Evolutionary conservation across 108 stramenopile species (phyloP), one percentile per base, ranked within the genome.

Genomic region (Conticribra weissflogii): DNA sequence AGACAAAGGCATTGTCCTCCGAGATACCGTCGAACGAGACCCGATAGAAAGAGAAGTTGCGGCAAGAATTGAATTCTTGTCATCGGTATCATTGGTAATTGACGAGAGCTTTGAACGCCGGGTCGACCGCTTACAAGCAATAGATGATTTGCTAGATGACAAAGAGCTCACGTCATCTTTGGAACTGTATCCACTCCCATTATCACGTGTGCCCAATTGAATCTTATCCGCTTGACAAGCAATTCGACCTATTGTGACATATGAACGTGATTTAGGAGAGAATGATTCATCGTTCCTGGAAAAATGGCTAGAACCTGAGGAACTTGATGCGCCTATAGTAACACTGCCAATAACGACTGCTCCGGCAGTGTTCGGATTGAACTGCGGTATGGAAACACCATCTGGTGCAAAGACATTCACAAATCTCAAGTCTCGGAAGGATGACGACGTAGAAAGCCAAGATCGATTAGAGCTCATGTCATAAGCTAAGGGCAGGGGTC

Each of bases 331-430:
- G 44, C 75, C 67, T 17, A 78, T 78, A 19, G 76, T 70, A 8
- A 78, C 76, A 22, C 58, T 54, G 17, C 76, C 76, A 47, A 78
- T 78, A 4, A 78, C 69, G 15, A 74, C 73, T 16, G 46, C 55
- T 4, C 50, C 46, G 1, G 76, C 76, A 22, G 63, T 71, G 2
- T 59, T 70, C 3, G 76, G 76, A 27, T 78, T 63, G 58, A 78
- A 78, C 29, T 78, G 76, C 2, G 54, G 48, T 5, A 78, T 71
- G n/a, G 76, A 54, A 12, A 56, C 24, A 2, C 76, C 76, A 3
- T 60, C 45, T 5, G 69, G 56, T 0, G 47, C 63, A 30, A 54
- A 71, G 2, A 78, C 69, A 30, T 50, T 58, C 1, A 78, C 63
- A 46, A 78, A 78, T 16, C 76, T 33, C n/a, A 59, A 66, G 41